A percentile compares a stretch with the other conserved stretches of the same genome.
phyloP scores from a whole-genome alignment of 306 rosid species.

The Dalbergia cultrata region DNA sequence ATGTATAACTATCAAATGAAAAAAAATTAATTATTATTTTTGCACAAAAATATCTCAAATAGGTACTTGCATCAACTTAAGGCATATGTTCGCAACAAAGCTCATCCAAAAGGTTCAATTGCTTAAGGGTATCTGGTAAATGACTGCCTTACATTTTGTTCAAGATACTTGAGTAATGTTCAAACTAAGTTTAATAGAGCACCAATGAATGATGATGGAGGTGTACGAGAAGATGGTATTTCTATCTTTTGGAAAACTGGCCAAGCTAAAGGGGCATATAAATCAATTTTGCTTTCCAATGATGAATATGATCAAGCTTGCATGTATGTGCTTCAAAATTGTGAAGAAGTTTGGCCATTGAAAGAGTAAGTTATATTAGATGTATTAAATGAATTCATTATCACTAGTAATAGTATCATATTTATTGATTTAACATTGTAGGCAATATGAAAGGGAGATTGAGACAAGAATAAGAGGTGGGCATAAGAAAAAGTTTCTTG shows the following conservation, averaged over 20 bases:
- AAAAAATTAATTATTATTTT: too few relatives aligned
- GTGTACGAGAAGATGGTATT: neutral
- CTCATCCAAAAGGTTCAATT: neutral
- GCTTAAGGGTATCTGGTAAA: neutral
- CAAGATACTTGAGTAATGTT: neutral
- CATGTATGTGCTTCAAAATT: too few relatives aligned
- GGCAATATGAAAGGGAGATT: too few relatives aligned
- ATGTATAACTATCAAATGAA: neutral
- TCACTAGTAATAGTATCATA: too few relatives aligned
- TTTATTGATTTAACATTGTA: too few relatives aligned
- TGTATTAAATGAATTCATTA: too few relatives aligned
- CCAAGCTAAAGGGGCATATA: neutral
- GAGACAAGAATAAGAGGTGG: too few relatives aligned
- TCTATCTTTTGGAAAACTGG: neutral
- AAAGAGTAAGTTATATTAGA: too few relatives aligned
- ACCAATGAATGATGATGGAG: neutral
- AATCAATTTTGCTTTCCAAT: neutral
- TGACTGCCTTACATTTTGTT: neutral
- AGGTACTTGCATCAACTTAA: conserved; percentile 3
- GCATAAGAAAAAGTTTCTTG: too few relatives aligned
- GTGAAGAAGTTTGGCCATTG: too few relatives aligned
- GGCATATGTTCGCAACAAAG: neutral
- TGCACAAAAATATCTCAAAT: neutral
- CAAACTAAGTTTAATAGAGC: conserved; percentile 10
- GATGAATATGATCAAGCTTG: neutral